Evolutionary conservation across 805 yeast species (phyloP).

Genomic region (Candida railenensis): DNA sequence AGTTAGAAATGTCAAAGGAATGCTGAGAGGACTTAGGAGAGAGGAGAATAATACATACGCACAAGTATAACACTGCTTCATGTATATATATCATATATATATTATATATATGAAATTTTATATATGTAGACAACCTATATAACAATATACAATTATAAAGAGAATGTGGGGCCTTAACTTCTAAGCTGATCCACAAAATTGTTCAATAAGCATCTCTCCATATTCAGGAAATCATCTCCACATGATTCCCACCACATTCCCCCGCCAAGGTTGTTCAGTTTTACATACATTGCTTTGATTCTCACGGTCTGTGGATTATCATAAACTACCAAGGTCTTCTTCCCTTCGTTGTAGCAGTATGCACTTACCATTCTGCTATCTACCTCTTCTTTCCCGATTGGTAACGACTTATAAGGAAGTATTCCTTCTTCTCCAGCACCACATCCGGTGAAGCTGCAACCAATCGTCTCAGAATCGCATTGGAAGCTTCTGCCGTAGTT

Average conservation of each 20-base stretch:
- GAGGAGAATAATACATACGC: neutral
- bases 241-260: conserved; percentile 96
- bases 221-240: conserved; percentile 53
- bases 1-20: neutral
- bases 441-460: conserved; percentile 33
- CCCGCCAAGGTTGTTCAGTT: conserved; percentile 58
- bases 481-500: conserved; percentile 60
- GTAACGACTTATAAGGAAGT: conserved; percentile 53
- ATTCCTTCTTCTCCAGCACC: conserved; percentile 45
- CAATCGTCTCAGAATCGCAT: conserved; percentile 38
- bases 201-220: conserved; percentile 39
- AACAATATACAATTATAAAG: conserved; percentile 1
- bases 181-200: conserved; percentile 43
- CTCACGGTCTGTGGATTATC: conserved; percentile 59
- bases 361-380: conserved; percentile 54
- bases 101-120: too few species aligned
- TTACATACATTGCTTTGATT: conserved; percentile 61
- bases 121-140: neutral
- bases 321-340: conserved; percentile 52
- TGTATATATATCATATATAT: neutral
- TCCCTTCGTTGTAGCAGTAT: conserved; percentile 43
- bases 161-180: conserved; percentile 10
- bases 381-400: conserved; percentile 38
- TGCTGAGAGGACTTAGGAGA: neutral
- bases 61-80: neutral